A percentile compares a stretch with the other conserved stretches of the same genome.
Conservation (phyloP, 331 rosid genomes). For the Ulmus americana region DNA sequence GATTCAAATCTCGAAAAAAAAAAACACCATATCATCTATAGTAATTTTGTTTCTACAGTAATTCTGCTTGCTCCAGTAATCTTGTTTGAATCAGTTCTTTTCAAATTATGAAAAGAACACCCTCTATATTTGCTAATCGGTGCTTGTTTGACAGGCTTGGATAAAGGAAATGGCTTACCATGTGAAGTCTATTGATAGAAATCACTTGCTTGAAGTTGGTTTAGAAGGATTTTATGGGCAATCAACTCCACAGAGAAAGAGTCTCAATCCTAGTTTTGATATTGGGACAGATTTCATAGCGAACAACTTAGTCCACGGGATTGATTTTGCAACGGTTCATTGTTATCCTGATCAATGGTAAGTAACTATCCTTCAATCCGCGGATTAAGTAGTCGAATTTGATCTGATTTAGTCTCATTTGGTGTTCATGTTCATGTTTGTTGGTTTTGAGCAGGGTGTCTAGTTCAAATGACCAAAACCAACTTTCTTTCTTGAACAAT, state of each 20-base stretch:
- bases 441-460: constrained; percentile 45
- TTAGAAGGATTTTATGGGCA: constrained; percentile 87
- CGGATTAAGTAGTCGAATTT: not conserved
- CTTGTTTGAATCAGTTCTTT: too few species aligned
- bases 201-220: constrained; percentile 83
- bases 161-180: constrained; percentile 79
- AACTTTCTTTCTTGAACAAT: constrained; percentile 59
- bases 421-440: not conserved
- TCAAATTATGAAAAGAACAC: too few species aligned
- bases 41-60: too few species aligned
- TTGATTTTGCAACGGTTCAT: constrained; percentile 89
- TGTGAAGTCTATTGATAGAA: constrained; percentile 83
- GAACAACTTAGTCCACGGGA: constrained; percentile 51
- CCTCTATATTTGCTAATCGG: not conserved
- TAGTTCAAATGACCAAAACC: constrained; percentile 47
- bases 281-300: constrained; percentile 82
- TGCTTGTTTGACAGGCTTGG: constrained; percentile 52
- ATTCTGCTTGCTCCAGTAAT: too few species aligned
- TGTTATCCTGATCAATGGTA: constrained; percentile 92
- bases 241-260: constrained; percentile 61
- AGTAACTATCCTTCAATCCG: not conserved
- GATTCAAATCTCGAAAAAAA: too few species aligned
- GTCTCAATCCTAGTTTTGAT: constrained; percentile 55
- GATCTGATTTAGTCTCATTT: not conserved
- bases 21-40: too few species aligned